These are phyloP conservation scores for Guadua angustifolia DNA, from an alignment of 176 grass and related monocot species.

Conservation along the genomic window DNA sequence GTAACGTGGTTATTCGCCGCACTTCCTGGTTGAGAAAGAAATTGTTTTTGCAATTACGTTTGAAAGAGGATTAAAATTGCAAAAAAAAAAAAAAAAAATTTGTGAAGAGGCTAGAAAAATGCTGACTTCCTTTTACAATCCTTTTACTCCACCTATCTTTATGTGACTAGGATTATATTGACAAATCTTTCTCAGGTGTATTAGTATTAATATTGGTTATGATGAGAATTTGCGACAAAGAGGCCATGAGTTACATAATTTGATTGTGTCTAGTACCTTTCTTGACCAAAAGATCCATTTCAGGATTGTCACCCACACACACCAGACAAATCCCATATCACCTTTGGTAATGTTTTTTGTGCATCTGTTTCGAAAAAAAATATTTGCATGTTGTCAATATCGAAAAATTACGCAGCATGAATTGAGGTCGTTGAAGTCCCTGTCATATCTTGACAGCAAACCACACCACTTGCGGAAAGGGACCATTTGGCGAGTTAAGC, in stretches of 20 bases:
- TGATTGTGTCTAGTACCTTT: neutral
- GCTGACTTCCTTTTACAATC: too few species aligned
- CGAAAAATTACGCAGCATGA: neutral
- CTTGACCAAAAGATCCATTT: neutral
- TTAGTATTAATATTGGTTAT: neutral
- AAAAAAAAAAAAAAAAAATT: too few species aligned
- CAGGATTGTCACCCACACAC: neutral
- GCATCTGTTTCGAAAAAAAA: neutral
- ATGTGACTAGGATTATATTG: too few species aligned
- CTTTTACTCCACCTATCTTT: too few species aligned
- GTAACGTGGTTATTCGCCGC: too few species aligned
- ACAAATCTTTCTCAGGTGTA: too few species aligned
- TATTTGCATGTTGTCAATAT: neutral
- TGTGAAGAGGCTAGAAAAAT: too few species aligned
- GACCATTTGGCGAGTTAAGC: neutral
- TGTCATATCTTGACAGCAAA: slow-evolving; percentile 34
- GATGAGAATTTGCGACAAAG: too few species aligned
- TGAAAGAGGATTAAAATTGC: too few species aligned
- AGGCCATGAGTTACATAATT: neutral
- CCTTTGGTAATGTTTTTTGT: neutral
- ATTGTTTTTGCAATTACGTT: too few species aligned
- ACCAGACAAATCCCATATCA: neutral
- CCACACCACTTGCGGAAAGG: neutral
- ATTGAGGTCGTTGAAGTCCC: slow-evolving; percentile 8
- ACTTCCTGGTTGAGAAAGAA: too few species aligned